phyloP scores from a whole-genome alignment of 2,329 filamentous ascomycete species.

The Aspergillus latus region DNA sequence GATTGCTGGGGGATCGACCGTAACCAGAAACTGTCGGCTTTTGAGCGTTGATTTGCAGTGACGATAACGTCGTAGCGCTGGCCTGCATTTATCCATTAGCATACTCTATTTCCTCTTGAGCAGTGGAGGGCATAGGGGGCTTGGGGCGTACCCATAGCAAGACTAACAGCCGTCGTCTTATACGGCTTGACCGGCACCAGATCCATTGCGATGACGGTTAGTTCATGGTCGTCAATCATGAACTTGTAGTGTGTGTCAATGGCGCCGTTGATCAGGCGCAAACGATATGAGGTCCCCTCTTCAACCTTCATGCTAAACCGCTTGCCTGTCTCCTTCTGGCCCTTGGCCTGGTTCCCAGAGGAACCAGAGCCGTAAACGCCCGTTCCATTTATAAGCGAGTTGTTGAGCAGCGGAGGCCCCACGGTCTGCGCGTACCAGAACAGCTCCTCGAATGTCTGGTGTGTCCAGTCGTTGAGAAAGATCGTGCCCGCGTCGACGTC shows the following conservation, averaged over 20 bases:
- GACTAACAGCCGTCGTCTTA: slow-evolving; percentile 45
- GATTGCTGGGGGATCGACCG: slow-evolving; percentile 45
- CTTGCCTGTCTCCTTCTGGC: slow-evolving; percentile 29
- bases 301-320: slow-evolving; percentile 51
- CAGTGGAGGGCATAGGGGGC: background rate
- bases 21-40: slow-evolving; percentile 38
- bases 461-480: slow-evolving; percentile 37
- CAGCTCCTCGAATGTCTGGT: slow-evolving; percentile 27
- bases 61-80: slow-evolving; percentile 44
- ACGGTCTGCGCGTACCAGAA: slow-evolving; percentile 21
- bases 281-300: slow-evolving; percentile 31
- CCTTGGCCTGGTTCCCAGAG: no score
- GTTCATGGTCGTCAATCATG: slow-evolving; percentile 52
- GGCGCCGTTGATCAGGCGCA: slow-evolving; percentile 31
- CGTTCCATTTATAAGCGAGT: slow-evolving; percentile 49
- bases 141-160: slow-evolving; percentile 43
- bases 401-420: slow-evolving; percentile 40
- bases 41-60: slow-evolving; percentile 25
- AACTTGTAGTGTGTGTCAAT: slow-evolving; percentile 42
- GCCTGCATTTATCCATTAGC: slow-evolving; percentile 17
- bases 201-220: slow-evolving; percentile 60
- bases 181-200: slow-evolving; percentile 60
- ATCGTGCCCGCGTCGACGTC: slow-evolving; percentile 39
- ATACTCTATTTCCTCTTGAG: background rate
- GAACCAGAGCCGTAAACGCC: slow-evolving; percentile 29